phyloP scores from a whole-genome alignment of 2,329 filamentous ascomycete genomes.

The Cryphonectria japonica region DNA sequence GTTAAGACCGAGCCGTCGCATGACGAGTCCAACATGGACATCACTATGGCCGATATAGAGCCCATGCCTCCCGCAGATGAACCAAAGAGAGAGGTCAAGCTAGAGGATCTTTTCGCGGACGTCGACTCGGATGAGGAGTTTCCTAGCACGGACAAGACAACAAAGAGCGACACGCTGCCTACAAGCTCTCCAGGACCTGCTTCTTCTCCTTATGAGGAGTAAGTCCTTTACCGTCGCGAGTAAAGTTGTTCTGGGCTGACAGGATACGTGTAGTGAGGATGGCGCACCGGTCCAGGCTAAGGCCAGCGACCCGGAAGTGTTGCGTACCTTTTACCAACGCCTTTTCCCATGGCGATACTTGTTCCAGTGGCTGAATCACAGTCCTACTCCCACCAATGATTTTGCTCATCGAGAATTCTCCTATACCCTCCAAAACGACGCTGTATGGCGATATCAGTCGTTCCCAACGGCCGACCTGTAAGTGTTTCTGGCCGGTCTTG shows the following conservation, averaged over 20 bases:
- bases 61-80: conserved; percentile 33
- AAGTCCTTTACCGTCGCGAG: background rate
- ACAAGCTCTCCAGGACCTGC: conserved; percentile 48
- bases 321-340: conserved; percentile 93
- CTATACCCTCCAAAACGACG: conserved; percentile 90
- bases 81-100: conserved; percentile 51
- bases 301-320: conserved; percentile 74
- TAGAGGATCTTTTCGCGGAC: conserved; percentile 64
- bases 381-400: conserved; percentile 80
- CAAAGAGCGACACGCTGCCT: conserved; percentile 36
- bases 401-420: conserved; percentile 95
- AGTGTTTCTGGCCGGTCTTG: conserved; percentile 22
- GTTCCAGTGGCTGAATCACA: conserved; percentile 98
- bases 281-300: conserved; percentile 50
- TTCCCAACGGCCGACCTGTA: conserved; percentile 59
- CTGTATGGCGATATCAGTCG: conserved; percentile 88
- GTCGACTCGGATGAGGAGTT: conserved; percentile 66
- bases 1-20: conserved; percentile 39
- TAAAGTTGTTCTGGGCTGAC: conserved; percentile 27
- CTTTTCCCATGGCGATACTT: conserved; percentile 93
- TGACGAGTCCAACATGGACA: conserved; percentile 40
- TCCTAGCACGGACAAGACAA: conserved; percentile 50
- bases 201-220: conserved; percentile 40
- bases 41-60: conserved; percentile 46
- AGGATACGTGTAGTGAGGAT: conserved; percentile 36